A percentile compares a stretch with the other conserved stretches of the same genome.
phyloP scores from a whole-genome alignment of 495 filamentous ascomycete genomes.

The Podospora bellae-mahoneyi region DNA sequence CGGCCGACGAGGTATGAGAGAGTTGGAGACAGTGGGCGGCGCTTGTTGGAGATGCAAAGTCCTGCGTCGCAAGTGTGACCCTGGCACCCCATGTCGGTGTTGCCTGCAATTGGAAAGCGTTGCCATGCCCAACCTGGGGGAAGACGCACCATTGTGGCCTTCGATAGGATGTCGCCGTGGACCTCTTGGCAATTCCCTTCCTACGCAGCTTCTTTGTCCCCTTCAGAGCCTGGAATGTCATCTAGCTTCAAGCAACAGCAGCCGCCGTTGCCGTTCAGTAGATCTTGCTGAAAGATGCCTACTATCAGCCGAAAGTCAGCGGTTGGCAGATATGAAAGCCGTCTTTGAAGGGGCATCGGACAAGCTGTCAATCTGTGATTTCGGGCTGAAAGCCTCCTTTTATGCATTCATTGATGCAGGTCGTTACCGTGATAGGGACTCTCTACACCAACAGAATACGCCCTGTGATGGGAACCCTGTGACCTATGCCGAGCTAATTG shows the following conservation, averaged over 20 bases:
- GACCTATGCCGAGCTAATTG: constrained; percentile 32
- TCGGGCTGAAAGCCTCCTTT: constrained; percentile 19
- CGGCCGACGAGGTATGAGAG: constrained; percentile 30
- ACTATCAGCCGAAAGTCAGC: constrained; percentile 28
- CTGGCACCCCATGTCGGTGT: constrained; percentile 29
- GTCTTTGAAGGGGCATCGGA: constrained; percentile 30
- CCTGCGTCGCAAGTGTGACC: constrained; percentile 34
- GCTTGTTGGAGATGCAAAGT: constrained; percentile 40
- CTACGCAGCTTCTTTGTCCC: constrained; percentile 29
- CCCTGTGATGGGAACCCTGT: constrained; percentile 21
- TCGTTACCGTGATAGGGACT: constrained; percentile 29
- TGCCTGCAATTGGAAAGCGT: constrained; percentile 28
- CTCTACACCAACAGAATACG: constrained; percentile 20
- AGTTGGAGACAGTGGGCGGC: constrained; percentile 26
- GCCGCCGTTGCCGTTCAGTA: constrained; percentile 21
- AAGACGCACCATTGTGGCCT: constrained; percentile 35
- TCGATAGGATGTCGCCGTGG: constrained; percentile 36
- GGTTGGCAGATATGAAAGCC: constrained; percentile 32
- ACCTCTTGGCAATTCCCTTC: constrained; percentile 27
- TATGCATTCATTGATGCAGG: constrained; percentile 27
- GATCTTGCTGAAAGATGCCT: constrained; percentile 27
- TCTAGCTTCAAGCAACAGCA: not conserved
- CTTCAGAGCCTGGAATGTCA: constrained; percentile 1
- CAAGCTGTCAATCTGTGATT: constrained; percentile 28
- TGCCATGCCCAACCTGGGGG: constrained; percentile 29